phyloP scores from a whole-genome alignment of 2,329 filamentous ascomycete species.

The Beauveria australis region DNA sequence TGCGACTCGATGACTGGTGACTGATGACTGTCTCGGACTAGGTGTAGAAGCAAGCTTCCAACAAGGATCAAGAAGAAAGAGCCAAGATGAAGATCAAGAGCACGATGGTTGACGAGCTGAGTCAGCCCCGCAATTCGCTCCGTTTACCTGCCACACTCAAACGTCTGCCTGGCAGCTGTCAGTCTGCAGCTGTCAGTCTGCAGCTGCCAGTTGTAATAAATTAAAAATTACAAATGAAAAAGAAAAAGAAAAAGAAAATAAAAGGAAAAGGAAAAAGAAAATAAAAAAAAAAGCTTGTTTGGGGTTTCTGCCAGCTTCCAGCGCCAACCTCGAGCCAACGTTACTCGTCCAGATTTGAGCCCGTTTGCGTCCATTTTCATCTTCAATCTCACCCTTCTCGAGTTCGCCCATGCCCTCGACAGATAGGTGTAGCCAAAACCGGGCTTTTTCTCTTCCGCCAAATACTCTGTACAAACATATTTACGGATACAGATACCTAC shows the following conservation, averaged over 20 bases:
- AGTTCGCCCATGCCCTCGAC: background rate
- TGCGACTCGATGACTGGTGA: background rate
- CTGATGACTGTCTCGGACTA: background rate
- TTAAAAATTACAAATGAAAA: too few relatives aligned
- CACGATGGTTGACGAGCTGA: background rate
- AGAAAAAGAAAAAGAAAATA: too few relatives aligned
- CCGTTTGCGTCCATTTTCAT: background rate
- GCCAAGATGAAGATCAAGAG: background rate
- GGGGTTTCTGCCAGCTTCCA: background rate
- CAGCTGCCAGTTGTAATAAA: too few relatives aligned
- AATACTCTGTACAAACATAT: too few relatives aligned
- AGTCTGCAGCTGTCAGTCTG: background rate
- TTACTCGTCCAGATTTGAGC: background rate
- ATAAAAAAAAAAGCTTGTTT: too few relatives aligned
- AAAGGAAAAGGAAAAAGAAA: too few relatives aligned
- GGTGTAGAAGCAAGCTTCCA: slow-evolving; percentile 1
- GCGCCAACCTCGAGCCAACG: background rate
- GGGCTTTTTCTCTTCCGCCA: background rate
- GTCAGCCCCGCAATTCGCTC: background rate
- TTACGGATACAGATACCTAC: background rate
- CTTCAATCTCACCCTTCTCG: background rate
- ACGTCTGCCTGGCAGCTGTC: background rate
- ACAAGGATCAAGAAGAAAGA: background rate
- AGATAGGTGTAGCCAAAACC: background rate
- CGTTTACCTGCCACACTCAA: background rate